Conservation (phyloP, 768 basidiomycete genomes). For the Cystobasidium ongulense region DNA sequence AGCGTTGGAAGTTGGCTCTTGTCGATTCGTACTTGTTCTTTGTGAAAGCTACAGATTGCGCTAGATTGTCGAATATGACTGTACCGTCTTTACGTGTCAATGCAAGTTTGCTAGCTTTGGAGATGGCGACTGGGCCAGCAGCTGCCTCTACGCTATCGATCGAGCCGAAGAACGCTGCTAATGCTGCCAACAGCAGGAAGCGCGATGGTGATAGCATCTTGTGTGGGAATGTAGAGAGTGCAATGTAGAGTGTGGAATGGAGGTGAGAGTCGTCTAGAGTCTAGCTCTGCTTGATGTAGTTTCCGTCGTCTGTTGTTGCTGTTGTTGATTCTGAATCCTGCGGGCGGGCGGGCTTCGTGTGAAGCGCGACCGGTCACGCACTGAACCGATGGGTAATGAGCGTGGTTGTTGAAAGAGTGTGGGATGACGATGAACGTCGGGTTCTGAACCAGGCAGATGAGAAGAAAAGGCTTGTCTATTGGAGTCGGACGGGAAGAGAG, state of each 20-base stretch:
- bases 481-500: neutral
- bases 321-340: neutral
- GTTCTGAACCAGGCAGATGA: neutral
- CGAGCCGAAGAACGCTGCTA: neutral
- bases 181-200: neutral
- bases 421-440: neutral
- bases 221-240: neutral
- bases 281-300: too few species aligned
- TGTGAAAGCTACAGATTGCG: constrained; percentile 2
- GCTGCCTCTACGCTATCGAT: neutral
- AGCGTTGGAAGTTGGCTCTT: constrained; percentile 11
- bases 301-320: too few species aligned
- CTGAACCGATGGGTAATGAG: neutral
- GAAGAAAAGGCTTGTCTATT: neutral
- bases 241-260: neutral
- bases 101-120: neutral
- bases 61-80: constrained; percentile 1
- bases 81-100: neutral
- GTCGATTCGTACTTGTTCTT: constrained; percentile 12
- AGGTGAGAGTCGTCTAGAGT: too few species aligned
- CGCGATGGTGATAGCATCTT: neutral
- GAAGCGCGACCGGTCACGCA: neutral
- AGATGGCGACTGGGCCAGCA: neutral
- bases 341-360: neutral
- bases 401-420: neutral